These are phyloP conservation scores for Seiridium unicorne DNA, from an alignment of 2,329 filamentous ascomycete species.

Conservation along the genomic window DNA sequence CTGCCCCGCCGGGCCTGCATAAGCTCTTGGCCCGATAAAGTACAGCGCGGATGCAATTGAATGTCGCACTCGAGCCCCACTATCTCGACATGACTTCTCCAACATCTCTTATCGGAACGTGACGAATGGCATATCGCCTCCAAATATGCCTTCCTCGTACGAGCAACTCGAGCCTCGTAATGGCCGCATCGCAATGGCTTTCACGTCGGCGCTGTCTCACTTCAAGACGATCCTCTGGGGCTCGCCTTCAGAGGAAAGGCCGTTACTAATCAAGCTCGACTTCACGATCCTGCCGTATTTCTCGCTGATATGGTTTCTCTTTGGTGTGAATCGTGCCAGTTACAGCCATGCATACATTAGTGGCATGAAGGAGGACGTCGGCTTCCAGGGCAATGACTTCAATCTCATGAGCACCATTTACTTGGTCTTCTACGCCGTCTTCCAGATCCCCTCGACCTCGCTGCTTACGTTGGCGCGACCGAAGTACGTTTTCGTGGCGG, in stretches of 20 bases:
- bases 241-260: constrained; percentile 17
- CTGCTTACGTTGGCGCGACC: constrained; percentile 34
- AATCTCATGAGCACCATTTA: constrained; percentile 30
- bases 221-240: constrained; percentile 9
- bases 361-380: constrained; percentile 35
- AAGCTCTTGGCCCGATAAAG: background rate
- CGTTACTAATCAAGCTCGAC: constrained; percentile 36
- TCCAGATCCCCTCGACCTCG: constrained; percentile 39
- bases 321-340: constrained; percentile 41
- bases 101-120: background rate
- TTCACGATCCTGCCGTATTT: constrained; percentile 41
- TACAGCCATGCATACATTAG: constrained; percentile 42
- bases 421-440: constrained; percentile 36
- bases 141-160: background rate
- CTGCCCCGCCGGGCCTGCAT: background rate
- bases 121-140: background rate
- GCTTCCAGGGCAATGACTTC: constrained; percentile 31
- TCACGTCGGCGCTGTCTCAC: background rate
- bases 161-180: background rate
- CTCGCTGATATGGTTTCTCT: constrained; percentile 45
- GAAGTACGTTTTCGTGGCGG: constrained; percentile 30
- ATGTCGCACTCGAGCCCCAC: background rate
- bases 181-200: background rate
- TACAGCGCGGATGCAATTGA: background rate
- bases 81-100: constrained; percentile 3